Evolutionary conservation across 371 early-diverging fungal genomes (phyloP).

Genomic region (Batkoa obscura): DNA sequence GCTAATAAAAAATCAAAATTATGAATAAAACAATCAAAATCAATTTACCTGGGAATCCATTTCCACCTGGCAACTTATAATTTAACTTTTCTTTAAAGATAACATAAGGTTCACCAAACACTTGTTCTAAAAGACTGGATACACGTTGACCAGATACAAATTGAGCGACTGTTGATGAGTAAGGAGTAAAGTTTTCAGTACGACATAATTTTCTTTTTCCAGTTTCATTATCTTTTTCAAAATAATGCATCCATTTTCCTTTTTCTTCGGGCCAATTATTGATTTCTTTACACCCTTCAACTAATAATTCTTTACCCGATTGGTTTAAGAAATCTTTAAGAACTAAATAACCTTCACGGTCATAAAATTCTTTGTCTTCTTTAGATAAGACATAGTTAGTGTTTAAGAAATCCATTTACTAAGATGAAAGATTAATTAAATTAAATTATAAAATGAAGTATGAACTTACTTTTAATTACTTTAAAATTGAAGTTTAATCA

Average conservation of each 20-base stretch:
- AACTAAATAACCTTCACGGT: background rate
- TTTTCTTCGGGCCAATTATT: background rate
- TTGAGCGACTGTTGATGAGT: background rate
- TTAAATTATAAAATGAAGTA: background rate
- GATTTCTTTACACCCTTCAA: background rate
- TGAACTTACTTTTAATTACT: background rate
- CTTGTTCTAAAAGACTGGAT: conserved; percentile 13
- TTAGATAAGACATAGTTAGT: background rate
- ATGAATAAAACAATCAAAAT: background rate
- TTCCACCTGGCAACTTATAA: conserved; percentile 31
- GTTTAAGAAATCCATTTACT: background rate
- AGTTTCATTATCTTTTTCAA: background rate
- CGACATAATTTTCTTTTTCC: background rate
- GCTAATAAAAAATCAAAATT: conserved; percentile 15
- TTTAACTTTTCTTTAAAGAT: conserved; percentile 37
- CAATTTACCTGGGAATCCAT: conserved; percentile 13
- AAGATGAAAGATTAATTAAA: background rate
- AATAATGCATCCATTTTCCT: background rate
- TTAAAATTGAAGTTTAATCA: background rate
- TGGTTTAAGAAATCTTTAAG: background rate
- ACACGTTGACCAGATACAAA: background rate
- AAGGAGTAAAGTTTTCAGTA: background rate
- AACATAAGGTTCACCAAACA: conserved; percentile 24
- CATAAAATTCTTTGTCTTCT: background rate
- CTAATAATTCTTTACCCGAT: background rate